Base-by-base conservation (phyloP, 805 yeast species). In the Saturnispora galanensis region DNA sequence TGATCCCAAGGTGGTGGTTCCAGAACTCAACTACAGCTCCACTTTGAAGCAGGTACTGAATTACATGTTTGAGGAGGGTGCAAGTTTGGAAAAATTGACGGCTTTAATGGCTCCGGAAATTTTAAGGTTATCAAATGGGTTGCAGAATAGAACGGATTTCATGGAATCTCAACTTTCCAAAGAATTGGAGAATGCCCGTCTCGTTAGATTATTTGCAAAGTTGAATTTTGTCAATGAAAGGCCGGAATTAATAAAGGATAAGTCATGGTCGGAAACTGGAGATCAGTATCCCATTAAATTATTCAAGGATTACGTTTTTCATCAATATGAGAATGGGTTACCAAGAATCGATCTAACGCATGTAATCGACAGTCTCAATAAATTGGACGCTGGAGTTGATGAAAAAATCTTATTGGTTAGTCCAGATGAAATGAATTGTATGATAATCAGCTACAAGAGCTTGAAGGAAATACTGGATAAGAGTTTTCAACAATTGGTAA, bases 331-430 rank as follows among this genome's bases (percentile, higher is more conserved):
- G 59, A 89, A 82, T 42, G 96, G 96, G 11, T 73, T 73, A 54
- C 88, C 95, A 2, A 75, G 79, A 2, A 66, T 87, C 46, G 96
- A 93, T 62, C 68, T 93, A 53, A 80, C 88, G 1, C 87, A 87
- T 59, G 89, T 88, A 5, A 66, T 93, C 48, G 69, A 77, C 41
- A 76, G 83, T 54, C 67, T 93, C 56, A 90, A 90, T 64, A 93
- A 90, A 63, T 68, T 93, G 51, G 98, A 93, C 58, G 94, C 90
- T 5, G 97, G 97, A 1, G 73, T 82, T 31, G 88, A 85, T 42
- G 98, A 93, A 63, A 79, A 76, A 52, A 64, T 93, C 12, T 66
- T 89, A 59, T 70, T 93, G 42, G 86, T 87, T 1, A 81, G 93
- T 31, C 75, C 82, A 10, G 96, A 89, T 60, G 95, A 87, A 58